A percentile compares a stretch with the other conserved stretches of the same genome.
Conservation (phyloP, 2,329 filamentous ascomycete genomes). For the Alternaria rosae region DNA sequence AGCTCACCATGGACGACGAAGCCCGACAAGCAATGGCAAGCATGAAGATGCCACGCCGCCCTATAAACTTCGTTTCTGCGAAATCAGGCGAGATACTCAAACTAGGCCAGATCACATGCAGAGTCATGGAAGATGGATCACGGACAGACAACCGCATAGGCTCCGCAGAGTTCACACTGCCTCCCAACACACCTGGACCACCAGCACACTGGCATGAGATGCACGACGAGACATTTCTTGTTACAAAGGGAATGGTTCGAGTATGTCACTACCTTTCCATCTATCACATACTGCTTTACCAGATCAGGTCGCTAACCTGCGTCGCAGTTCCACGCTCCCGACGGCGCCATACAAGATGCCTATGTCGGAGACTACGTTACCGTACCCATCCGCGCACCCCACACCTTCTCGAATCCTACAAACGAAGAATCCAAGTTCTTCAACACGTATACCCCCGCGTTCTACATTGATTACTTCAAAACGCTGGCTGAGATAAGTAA, state of each 20-base stretch:
- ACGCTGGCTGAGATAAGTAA: slow-evolving; percentile 57
- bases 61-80: slow-evolving; percentile 59
- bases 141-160: slow-evolving; percentile 60
- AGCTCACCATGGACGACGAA: slow-evolving; percentile 45
- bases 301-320: background rate
- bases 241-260: slow-evolving; percentile 58
- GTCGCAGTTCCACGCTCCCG: slow-evolving; percentile 58
- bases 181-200: slow-evolving; percentile 56
- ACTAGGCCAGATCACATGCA: slow-evolving; percentile 59
- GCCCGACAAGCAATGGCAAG: slow-evolving; percentile 40
- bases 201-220: slow-evolving; percentile 64
- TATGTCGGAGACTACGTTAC: slow-evolving; percentile 63
- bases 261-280: background rate
- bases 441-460: slow-evolving; percentile 65
- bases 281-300: background rate
- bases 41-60: slow-evolving; percentile 52
- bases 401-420: slow-evolving; percentile 64
- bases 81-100: slow-evolving; percentile 59
- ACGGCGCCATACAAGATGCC: slow-evolving; percentile 56
- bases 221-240: slow-evolving; percentile 64
- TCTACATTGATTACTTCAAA: slow-evolving; percentile 67
- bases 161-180: slow-evolving; percentile 58
- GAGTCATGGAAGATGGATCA: slow-evolving; percentile 61
- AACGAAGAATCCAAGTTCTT: slow-evolving; percentile 63
- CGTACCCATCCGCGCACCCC: slow-evolving; percentile 62